phyloP scores from a whole-genome alignment of 345 rosid species.

The Hirschfeldia incana region DNA sequence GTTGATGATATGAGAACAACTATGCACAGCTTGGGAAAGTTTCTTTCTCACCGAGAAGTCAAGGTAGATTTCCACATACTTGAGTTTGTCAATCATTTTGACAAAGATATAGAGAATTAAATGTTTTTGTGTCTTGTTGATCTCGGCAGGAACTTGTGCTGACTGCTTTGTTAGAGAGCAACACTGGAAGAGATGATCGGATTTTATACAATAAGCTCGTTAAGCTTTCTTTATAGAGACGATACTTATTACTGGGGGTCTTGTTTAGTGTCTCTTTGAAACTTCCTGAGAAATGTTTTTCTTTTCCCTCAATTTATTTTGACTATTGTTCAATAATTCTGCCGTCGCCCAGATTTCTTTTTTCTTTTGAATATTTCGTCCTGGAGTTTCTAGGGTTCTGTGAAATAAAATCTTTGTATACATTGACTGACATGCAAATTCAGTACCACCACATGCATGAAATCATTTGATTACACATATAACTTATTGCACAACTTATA shows the following conservation, averaged over 20 bases:
- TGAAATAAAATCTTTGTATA: too few species aligned
- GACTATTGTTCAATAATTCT: not conserved
- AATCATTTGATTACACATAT: too few species aligned
- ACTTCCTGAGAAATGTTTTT: not conserved
- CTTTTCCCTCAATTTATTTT: not conserved
- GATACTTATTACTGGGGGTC: not conserved
- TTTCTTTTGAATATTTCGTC: not conserved
- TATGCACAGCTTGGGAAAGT: constrained; percentile 85
- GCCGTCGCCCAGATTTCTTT: not conserved
- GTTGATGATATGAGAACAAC: constrained; percentile 94
- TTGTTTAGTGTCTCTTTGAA: not conserved
- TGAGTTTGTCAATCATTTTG: not conserved
- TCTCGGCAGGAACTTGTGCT: constrained; percentile 83
- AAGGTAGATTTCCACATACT: constrained; percentile 51
- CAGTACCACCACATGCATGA: too few species aligned
- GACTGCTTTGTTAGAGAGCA: constrained; percentile 88
- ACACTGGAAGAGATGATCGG: constrained; percentile 92
- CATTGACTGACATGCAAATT: too few species aligned
- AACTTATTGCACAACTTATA: too few species aligned
- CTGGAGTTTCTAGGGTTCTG: too few species aligned
- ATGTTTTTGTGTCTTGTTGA: not conserved
- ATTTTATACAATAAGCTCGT: constrained; percentile 83
- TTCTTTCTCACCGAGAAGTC: constrained; percentile 78
- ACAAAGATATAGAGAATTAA: not conserved
- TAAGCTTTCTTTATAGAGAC: constrained; percentile 44